Conservation (phyloP, 1,139 yeast species). For the Zhuliangozyma parablackwelliae region DNA sequence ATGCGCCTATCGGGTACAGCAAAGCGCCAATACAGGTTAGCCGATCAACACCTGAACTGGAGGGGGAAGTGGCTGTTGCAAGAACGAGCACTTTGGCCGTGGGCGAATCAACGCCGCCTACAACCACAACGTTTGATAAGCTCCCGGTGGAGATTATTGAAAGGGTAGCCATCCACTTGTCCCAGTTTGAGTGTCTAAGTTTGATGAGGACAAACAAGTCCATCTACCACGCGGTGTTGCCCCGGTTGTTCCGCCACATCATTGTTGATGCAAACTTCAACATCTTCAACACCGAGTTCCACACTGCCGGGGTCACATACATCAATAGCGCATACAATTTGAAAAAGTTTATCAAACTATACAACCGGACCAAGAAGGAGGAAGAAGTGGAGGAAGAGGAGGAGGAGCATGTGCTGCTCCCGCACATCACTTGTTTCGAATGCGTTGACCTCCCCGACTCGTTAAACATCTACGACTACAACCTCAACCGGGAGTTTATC, state of each 20-base stretch:
- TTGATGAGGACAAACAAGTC: constrained; percentile 27
- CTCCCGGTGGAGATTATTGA: constrained; percentile 38
- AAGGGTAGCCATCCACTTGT: constrained; percentile 27
- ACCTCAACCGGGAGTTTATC: constrained; percentile 15
- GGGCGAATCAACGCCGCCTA: too few relatives aligned
- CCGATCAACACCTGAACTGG: too few relatives aligned
- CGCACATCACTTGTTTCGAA: constrained; percentile 17
- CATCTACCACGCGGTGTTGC: constrained; percentile 26
- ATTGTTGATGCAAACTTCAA: constrained; percentile 36
- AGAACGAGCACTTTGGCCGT: too few relatives aligned
- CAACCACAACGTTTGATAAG: constrained; percentile 11
- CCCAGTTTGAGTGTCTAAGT: constrained; percentile 39
- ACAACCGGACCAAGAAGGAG: constrained; percentile 6
- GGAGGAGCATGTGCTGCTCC: constrained; percentile 2
- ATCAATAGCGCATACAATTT: constrained; percentile 33
- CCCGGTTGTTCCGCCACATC: constrained; percentile 33
- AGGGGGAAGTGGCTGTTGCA: too few relatives aligned
- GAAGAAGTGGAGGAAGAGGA: background rate
- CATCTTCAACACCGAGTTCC: constrained; percentile 30
- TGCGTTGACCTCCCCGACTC: constrained; percentile 33
- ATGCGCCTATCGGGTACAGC: constrained; percentile 25
- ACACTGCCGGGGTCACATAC: constrained; percentile 21
- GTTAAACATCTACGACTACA: constrained; percentile 27
- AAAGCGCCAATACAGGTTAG: constrained; percentile 16
- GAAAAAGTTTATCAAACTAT: constrained; percentile 23